phyloP scores from a whole-genome alignment of 2,329 filamentous ascomycete genomes.

The Diplodia corticola region DNA sequence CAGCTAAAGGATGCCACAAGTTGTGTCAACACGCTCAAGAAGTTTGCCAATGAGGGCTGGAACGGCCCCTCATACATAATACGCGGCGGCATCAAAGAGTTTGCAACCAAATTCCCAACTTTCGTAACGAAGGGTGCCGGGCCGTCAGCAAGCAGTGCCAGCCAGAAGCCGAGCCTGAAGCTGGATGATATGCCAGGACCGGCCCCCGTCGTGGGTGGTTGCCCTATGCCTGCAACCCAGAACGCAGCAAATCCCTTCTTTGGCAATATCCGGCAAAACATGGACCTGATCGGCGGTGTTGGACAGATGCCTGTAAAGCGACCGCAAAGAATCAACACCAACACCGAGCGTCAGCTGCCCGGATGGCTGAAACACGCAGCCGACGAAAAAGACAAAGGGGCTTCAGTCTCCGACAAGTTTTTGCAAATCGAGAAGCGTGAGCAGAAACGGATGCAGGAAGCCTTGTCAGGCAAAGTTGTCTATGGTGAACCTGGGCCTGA shows the following conservation, averaged over 20 bases:
- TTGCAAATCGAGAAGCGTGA: slow-evolving; percentile 80
- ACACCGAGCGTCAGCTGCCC: slow-evolving; percentile 61
- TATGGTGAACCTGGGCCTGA: slow-evolving; percentile 52
- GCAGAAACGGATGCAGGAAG: slow-evolving; percentile 89
- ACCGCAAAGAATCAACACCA: slow-evolving; percentile 54
- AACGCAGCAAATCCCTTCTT: slow-evolving; percentile 86
- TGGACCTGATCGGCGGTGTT: slow-evolving; percentile 90
- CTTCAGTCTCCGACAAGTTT: slow-evolving; percentile 78
- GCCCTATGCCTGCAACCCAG: slow-evolving; percentile 70
- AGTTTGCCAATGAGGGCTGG: slow-evolving; percentile 86
- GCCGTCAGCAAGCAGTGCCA: neutral
- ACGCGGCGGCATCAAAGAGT: slow-evolving; percentile 76
- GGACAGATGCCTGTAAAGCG: slow-evolving; percentile 70
- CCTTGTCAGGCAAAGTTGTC: slow-evolving; percentile 61
- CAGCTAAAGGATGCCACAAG: slow-evolving; percentile 78
- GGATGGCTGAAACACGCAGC: slow-evolving; percentile 73
- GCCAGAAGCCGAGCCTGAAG: slow-evolving; percentile 22
- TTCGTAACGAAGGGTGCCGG: neutral
- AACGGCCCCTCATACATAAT: slow-evolving; percentile 72
- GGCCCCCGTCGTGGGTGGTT: slow-evolving; percentile 84
- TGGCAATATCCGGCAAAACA: slow-evolving; percentile 92
- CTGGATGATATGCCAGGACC: slow-evolving; percentile 57
- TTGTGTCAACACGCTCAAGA: slow-evolving; percentile 86
- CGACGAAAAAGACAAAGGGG: slow-evolving; percentile 70
- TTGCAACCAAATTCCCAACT: slow-evolving; percentile 66